A percentile compares a stretch with the other conserved stretches of the same genome.
Conservation (phyloP, 805 yeast species). For the Candida gorgasii region DNA sequence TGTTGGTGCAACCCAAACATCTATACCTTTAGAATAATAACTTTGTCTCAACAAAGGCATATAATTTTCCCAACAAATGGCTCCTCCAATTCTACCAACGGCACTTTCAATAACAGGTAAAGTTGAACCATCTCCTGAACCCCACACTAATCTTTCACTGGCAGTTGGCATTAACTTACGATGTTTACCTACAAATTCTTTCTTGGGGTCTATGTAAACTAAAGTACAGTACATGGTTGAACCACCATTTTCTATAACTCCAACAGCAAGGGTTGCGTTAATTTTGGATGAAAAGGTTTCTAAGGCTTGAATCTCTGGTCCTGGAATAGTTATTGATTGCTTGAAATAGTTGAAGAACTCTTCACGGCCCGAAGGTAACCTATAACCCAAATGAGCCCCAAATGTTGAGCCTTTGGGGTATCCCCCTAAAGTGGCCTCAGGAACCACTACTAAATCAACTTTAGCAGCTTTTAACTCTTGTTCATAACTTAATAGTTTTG, state of each 20-base stretch:
- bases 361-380: conserved; percentile 42
- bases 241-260: conserved; percentile 40
- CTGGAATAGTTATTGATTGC: conserved; percentile 36
- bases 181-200: conserved; percentile 40
- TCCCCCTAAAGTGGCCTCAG: conserved; percentile 49
- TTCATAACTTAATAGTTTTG: conserved; percentile 40
- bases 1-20: conserved; percentile 43
- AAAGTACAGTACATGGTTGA: conserved; percentile 42
- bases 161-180: conserved; percentile 48
- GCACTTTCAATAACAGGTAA: conserved; percentile 35
- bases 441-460: conserved; percentile 42
- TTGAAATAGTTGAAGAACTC: conserved; percentile 37
- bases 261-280: conserved; percentile 37
- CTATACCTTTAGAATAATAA: conserved; percentile 44
- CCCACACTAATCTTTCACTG: conserved; percentile 47
- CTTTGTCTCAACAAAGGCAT: conserved; percentile 43
- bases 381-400: conserved; percentile 44
- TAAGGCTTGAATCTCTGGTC: conserved; percentile 33
- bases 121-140: conserved; percentile 49
- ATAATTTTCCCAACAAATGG: conserved; percentile 50
- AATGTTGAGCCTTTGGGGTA: conserved; percentile 47
- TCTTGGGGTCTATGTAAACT: conserved; percentile 38
- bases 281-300: conserved; percentile 33
- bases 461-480: conserved; percentile 29
- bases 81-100: conserved; percentile 42